Evolutionary conservation across 768 basidiomycete species (phyloP), one percentile per base, ranked within the genome.

Genomic region (Fomitopsis pulvina): DNA sequence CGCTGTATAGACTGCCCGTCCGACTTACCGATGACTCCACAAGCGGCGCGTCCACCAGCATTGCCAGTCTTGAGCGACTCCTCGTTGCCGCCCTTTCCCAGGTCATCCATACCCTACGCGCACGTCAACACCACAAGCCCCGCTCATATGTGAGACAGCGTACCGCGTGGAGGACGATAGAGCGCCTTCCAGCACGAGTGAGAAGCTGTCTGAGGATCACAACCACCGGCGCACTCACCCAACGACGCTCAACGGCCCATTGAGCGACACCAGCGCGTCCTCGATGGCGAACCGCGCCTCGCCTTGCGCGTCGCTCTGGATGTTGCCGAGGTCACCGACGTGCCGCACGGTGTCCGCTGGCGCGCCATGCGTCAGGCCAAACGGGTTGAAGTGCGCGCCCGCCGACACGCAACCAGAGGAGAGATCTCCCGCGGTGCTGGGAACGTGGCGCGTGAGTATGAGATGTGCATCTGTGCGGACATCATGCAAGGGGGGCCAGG

Each of bases 51-150:
- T 26, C 72, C 80, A 10, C 85, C 84, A 14, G 89, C 83, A 60
- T 91, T 87, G 8, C 89, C 89, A 2, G 87, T 91, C 63, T 78
- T 87, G 49, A 82, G 68, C 20, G 84, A 85, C 55, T 88, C 87
- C 25, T 77, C 70, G 58, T 84, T 74, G 37, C 68, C 71, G 14
- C 87, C 86, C 52, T 66, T 71, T n/a, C 88, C 90, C 44, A 91
- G 73, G 59, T 92, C 90, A 60, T 92, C 90, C 16, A 77, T 77
- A 3, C 87, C 86, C 82, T 82, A 54, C 2, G 18, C 16, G 7
- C 24, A 9, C 18, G 6, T 25, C 22, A 8, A n/a, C 21, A 39
- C 30, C 32, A 10, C 30, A 32, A 30, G 9, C n/a, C n/a, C n/a
- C n/a, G n/a, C n/a, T n/a, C n/a, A 42, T 18, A 37, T 37, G 14